phyloP scores from a whole-genome alignment of 257 asterid species.

The Capsicum chinense region DNA sequence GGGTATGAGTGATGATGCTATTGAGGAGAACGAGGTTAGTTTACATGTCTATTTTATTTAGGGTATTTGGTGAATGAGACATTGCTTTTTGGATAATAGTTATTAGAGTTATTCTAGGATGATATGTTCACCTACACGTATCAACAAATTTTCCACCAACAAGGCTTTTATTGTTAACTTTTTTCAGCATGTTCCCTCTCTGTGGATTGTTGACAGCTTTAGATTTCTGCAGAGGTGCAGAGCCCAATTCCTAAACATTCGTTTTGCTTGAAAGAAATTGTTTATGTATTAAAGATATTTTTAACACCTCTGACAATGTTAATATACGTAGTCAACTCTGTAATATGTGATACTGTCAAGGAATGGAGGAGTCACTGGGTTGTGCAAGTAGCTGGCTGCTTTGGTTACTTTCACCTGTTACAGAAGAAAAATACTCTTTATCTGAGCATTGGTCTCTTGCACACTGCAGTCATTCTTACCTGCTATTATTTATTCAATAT shows the following conservation, averaged over 20 bases:
- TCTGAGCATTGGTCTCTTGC: not conserved
- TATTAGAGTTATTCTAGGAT: not conserved
- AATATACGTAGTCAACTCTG: not conserved
- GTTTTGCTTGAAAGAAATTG: not conserved
- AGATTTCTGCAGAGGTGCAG: conserved; percentile 4
- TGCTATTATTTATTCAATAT: not conserved
- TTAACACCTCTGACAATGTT: not conserved
- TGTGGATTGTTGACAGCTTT: not conserved
- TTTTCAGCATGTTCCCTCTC: not conserved
- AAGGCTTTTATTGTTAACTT: not conserved
- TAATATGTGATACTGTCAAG: conserved; percentile 3
- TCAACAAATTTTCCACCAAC: not conserved
- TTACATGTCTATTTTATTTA: not conserved
- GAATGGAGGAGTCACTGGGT: not conserved
- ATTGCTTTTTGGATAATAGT: not conserved
- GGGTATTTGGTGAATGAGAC: not conserved
- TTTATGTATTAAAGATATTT: not conserved
- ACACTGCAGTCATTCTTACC: conserved; percentile 14
- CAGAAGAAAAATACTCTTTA: not conserved
- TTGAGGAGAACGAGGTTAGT: conserved; percentile 89
- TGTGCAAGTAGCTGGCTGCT: not conserved
- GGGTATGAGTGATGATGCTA: conserved; percentile 98
- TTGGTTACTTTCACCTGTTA: conserved; percentile 18
- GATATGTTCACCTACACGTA: conserved; percentile 25
- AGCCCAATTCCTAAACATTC: not conserved